Evolutionary conservation across 805 yeast species (phyloP).

Genomic region (Barnettozyma pratensis): DNA sequence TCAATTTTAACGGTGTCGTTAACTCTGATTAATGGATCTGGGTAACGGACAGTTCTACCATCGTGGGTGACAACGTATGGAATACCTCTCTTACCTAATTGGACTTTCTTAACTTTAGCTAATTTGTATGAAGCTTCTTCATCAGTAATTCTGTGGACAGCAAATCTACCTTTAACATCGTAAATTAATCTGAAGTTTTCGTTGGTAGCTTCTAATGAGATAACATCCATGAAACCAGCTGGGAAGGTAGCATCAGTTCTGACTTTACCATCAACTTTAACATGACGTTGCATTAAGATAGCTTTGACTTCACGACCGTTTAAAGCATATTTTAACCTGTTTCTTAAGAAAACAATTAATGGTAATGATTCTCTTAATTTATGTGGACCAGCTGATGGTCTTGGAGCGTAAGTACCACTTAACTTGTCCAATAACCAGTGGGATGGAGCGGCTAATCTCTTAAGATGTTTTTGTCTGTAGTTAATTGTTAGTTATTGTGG

Average conservation of each 20-base stretch:
- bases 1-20: constrained; percentile 98
- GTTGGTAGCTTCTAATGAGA: constrained; percentile 94
- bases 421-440: constrained; percentile 99
- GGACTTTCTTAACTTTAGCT: constrained; percentile 97
- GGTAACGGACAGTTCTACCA: constrained; percentile 99
- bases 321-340: constrained; percentile 97
- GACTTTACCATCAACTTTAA: constrained; percentile 98
- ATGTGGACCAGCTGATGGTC: constrained; percentile 99
- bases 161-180: constrained; percentile 98
- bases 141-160: constrained; percentile 98
- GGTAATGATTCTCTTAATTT: constrained; percentile 98
- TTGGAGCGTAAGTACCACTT: constrained; percentile 99
- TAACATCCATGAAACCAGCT: constrained; percentile 99
- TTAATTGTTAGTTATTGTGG: constrained; percentile 14
- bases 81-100: constrained; percentile 96
- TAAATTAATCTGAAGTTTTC: constrained; percentile 99
- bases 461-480: constrained; percentile 92
- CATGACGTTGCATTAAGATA: constrained; percentile 96
- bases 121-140: constrained; percentile 98
- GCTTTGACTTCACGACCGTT: constrained; percentile 99
- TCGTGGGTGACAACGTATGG: constrained; percentile 99
- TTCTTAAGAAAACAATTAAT: constrained; percentile 92
- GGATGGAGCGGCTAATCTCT: constrained; percentile 99
- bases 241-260: constrained; percentile 99
- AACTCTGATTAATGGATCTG: constrained; percentile 94